Percentiles rank a stretch among this genome's conserved stretches.
Conservation (phyloP, 1,284 basidiomycete species). For the Meripilus lineatus region DNA sequence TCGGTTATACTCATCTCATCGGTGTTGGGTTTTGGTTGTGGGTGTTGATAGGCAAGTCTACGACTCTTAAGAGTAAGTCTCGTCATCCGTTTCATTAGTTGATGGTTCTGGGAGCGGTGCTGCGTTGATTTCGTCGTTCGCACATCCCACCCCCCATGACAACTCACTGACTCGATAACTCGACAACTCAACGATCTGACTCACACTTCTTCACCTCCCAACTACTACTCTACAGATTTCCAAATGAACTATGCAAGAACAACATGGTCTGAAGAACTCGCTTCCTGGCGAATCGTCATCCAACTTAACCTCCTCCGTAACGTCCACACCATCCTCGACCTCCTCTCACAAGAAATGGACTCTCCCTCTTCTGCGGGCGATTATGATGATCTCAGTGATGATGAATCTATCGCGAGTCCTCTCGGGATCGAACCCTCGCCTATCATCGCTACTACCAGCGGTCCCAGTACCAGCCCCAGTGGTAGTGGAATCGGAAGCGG, state of each 20-base stretch:
- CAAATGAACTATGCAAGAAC: conserved; percentile 61
- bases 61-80: conserved; percentile 45
- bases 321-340: conserved; percentile 53
- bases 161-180: no score
- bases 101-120: background rate
- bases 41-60: conserved; percentile 42
- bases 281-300: conserved; percentile 70
- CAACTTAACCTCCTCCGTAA: conserved; percentile 73
- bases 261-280: conserved; percentile 64
- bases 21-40: background rate
- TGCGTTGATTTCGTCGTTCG: no score
- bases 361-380: conserved; percentile 19
- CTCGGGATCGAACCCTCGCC: no score
- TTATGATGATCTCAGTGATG: conserved; percentile 24
- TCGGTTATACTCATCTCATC: background rate
- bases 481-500: no score
- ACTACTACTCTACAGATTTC: conserved; percentile 48
- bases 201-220: no score
- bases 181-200: no score
- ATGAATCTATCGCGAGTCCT: conserved; percentile 3
- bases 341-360: conserved; percentile 51
- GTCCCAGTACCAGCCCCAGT: conserved; percentile 11
- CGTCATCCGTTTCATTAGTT: background rate
- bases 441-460: conserved; percentile 5
- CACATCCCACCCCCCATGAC: no score